Evolutionary conservation across 306 rosid genomes (phyloP), one percentile per base, ranked within the genome.

Genomic region (Gleditsia sinensis): DNA sequence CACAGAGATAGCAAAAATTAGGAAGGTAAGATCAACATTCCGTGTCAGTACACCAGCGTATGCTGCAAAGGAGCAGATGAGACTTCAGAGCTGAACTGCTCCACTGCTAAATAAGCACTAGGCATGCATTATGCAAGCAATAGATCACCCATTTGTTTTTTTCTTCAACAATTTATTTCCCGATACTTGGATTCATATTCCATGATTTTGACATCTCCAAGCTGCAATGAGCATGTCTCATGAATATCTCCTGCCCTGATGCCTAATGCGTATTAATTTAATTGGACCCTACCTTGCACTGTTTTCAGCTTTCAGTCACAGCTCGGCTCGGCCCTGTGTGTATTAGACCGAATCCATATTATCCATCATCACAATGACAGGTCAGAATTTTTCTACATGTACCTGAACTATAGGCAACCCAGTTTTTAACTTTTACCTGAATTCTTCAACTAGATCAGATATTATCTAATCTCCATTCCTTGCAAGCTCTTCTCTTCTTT

Each of bases 11-110:
- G 45, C 23, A 54, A 11, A 27, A 14, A 19, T 3, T n/a, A 57
- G 72, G 65, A 62, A 51, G 74, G 80, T 66, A 55, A 82, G 34
- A 80, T 82, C 85, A 74, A 74, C 88, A 60, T 82, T 83, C 24
- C 3, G 4, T 70, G 82, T 76, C 83, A 81, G 86, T 77, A 75
- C 39, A 71, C 36, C 33, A 43, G 48, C 4, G 4, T 28, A n/a
- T 46, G 53, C 61, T 53, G 36, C 57, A n/a, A n/a, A 77, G 46
- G 69, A 69, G 23, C 81, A 83, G 83, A 78, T 56, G 49, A 77
- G 75, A 72, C 71, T 76, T 83, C 74, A 69, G 78, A 61, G 21
- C 77, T 78, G 21, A 78, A 50, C 21, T 20, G 48, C 56, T 37
- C 49, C 51, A 24, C 56, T 33, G 69, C 50, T 27, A 4, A 21